Evolutionary conservation across 129 eudicot genomes (phyloP).

Genomic region (Pulicaria dysenterica): DNA sequence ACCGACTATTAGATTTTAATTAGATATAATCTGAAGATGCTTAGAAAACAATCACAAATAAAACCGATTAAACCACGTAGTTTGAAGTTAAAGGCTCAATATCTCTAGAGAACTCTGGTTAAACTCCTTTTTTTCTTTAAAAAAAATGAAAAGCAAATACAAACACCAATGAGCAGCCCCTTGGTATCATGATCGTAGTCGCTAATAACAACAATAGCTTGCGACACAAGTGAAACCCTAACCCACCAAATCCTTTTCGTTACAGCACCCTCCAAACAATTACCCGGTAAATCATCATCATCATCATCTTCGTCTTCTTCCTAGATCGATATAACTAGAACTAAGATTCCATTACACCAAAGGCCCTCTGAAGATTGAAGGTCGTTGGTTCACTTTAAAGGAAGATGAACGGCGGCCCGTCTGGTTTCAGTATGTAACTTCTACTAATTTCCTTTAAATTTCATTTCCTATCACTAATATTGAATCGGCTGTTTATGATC

Average conservation of each 20-base stretch:
- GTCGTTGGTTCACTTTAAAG: slow-evolving; percentile 51
- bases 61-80: no score
- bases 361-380: slow-evolving; percentile 26
- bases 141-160: neutral
- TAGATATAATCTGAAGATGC: no score
- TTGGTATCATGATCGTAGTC: neutral
- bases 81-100: no score
- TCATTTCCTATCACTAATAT: neutral
- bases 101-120: no score
- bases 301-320: neutral
- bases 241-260: slow-evolving; percentile 16
- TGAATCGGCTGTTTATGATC: slow-evolving; percentile 12
- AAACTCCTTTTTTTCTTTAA: neutral
- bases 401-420: slow-evolving; percentile 99
- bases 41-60: no score
- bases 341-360: slow-evolving; percentile 6
- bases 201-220: slow-evolving; percentile 25
- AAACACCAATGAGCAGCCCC: no score
- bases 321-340: slow-evolving; percentile 24
- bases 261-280: slow-evolving; percentile 16
- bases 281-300: slow-evolving; percentile 8
- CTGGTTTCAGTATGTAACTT: slow-evolving; percentile 85
- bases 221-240: slow-evolving; percentile 41
- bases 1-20: no score
- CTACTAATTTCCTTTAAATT: neutral